Evolutionary conservation across 106 monocot genomes (phyloP).

Genomic region (Chionographis japonica): DNA sequence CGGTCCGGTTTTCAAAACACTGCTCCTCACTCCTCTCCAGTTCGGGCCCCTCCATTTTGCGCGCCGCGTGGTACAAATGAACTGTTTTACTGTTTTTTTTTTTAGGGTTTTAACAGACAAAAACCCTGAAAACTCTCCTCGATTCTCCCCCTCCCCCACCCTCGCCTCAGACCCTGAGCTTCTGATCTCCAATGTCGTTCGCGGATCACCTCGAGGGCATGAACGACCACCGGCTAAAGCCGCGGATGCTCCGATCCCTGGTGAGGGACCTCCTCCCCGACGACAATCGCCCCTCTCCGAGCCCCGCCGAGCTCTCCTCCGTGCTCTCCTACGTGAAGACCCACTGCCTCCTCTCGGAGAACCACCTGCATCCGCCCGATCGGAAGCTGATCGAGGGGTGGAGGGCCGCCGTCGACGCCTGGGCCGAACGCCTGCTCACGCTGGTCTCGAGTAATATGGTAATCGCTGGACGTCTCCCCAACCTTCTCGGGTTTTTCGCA

Average conservation of each 20-base stretch:
- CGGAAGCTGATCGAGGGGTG: slow-evolving; percentile 49
- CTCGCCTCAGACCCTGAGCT: no score
- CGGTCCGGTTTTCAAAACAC: no score
- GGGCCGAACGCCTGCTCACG: slow-evolving; percentile 51
- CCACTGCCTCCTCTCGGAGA: slow-evolving; percentile 67
- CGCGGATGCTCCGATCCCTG: slow-evolving; percentile 46
- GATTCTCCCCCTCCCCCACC: no score
- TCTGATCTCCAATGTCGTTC: no score
- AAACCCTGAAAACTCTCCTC: no score
- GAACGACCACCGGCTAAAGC: slow-evolving; percentile 40
- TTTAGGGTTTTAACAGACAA: no score
- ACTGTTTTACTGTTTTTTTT: no score
- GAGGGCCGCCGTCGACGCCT: slow-evolving; percentile 63
- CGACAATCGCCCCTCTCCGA: slow-evolving; percentile 34
- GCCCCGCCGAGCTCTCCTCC: slow-evolving; percentile 32
- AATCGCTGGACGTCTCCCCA: neutral
- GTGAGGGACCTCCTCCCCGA: slow-evolving; percentile 49
- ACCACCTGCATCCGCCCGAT: neutral
- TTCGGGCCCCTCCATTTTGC: no score
- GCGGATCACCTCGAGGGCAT: slow-evolving; percentile 32
- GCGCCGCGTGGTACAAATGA: no score
- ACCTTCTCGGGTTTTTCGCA: no score
- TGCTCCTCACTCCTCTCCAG: no score
- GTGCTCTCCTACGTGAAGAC: slow-evolving; percentile 38
- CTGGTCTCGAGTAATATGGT: slow-evolving; percentile 49